Base-by-base conservation (phyloP, 1,284 basidiomycete genomes). In the Papiliotrema laurentii region DNA sequence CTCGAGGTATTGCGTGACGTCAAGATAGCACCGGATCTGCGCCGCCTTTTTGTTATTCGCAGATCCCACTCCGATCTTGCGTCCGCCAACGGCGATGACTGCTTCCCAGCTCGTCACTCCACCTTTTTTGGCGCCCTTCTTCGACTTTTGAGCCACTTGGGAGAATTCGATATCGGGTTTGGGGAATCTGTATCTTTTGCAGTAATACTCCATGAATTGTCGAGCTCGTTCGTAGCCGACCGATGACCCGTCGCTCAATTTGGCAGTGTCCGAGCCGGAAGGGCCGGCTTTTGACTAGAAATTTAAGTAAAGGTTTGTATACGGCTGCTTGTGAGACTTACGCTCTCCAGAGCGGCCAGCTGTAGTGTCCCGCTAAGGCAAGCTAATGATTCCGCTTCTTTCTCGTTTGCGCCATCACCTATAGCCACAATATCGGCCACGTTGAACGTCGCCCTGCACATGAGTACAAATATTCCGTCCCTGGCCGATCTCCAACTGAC, bases 121-220 rank as follows among this genome's bases (percentile, higher is more conserved):
- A 51, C 50, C 52, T 55, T 43, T 69, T 43, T 55, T 69, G n/a
- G n/a, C n/a, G 57, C 48, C 53, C 13, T 54, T 51, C 7, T 40
- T 24, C 41, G 53, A 24, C 38, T 55, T 45, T 42, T 41, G 34
- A 2, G 55, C 37, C 9, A 55, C 63, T 27, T 63, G 61, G 38
- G 76, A 70, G 56, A 81, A 86, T 16, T 79, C 76, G 51, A 97
- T 75, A 44, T 91, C 87, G 2, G 92, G 90, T 59, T 82, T 83
- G n/a, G 80, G 79, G 61, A 93, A 93, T 30, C 78, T 77, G 70
- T 85, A 96, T 34, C 83, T 79, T 37, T 83, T 81, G 70, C 91
- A 96, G 68, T 97, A 97, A 66, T 87, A 97, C 60, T 93, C 91
- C 84, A 97, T 92, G 74, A 97, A 97, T 57, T 83, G 83, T 47